Evolutionary conservation across 2,329 filamentous ascomycete species (phyloP).

Genomic region (Monosporascus sp.): DNA sequence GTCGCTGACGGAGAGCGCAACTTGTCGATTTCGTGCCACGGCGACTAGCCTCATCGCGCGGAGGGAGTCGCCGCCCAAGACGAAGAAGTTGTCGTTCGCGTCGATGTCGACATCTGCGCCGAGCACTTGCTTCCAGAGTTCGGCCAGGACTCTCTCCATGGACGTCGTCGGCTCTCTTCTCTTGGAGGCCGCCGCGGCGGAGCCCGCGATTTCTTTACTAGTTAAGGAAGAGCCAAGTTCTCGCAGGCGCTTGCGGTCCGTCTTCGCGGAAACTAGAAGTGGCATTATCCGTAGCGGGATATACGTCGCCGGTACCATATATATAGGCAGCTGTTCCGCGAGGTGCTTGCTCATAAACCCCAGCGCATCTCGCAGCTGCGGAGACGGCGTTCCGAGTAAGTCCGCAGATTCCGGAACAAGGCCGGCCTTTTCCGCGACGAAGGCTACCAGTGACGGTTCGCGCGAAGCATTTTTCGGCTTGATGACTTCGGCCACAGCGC

Average conservation of each 20-base stretch:
- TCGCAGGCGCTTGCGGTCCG: constrained; percentile 42
- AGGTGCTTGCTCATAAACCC: constrained; percentile 21
- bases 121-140: constrained; percentile 34
- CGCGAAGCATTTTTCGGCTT: constrained; percentile 34
- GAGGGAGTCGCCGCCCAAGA: constrained; percentile 39
- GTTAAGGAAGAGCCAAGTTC: constrained; percentile 38
- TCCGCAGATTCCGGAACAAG: constrained; percentile 17
- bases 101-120: constrained; percentile 26
- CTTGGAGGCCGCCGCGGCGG: constrained; percentile 24
- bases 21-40: constrained; percentile 32
- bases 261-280: constrained; percentile 43
- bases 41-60: constrained; percentile 47
- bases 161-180: constrained; percentile 32
- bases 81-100: constrained; percentile 28
- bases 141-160: constrained; percentile 32
- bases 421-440: constrained; percentile 29
- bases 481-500: constrained; percentile 43
- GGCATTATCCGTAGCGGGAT: constrained; percentile 42
- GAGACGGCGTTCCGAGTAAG: constrained; percentile 20
- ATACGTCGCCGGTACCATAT: constrained; percentile 45
- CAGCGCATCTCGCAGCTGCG: constrained; percentile 23
- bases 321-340: constrained; percentile 30
- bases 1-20: constrained; percentile 38
- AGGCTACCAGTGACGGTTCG: constrained; percentile 41
- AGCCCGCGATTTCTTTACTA: constrained; percentile 33